Evolutionary conservation across 2,329 filamentous ascomycete genomes (phyloP).

Genomic region (Fusarium bactridioides): DNA sequence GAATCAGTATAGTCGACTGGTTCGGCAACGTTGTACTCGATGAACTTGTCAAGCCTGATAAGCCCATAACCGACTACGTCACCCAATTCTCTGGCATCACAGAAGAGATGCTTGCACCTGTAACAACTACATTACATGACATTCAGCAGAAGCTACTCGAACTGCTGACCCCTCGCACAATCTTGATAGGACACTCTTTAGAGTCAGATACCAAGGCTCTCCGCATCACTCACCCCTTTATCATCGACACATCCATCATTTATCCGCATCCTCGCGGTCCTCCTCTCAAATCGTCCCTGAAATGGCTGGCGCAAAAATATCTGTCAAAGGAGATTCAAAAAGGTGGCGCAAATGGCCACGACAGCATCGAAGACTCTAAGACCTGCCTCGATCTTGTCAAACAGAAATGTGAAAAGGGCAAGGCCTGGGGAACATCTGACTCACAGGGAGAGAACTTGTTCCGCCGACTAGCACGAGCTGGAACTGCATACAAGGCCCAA

Average conservation of each 20-base stretch:
- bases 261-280: slow-evolving; percentile 91
- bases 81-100: slow-evolving; percentile 95
- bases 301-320: slow-evolving; percentile 88
- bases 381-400: slow-evolving; percentile 93
- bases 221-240: slow-evolving; percentile 87
- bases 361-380: slow-evolving; percentile 90
- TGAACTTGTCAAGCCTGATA: slow-evolving; percentile 88
- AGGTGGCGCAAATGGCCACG: slow-evolving; percentile 76
- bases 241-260: slow-evolving; percentile 89
- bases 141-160: slow-evolving; percentile 80
- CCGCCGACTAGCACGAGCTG: slow-evolving; percentile 74
- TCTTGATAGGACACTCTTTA: slow-evolving; percentile 82
- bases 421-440: slow-evolving; percentile 82
- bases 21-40: slow-evolving; percentile 83
- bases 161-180: slow-evolving; percentile 75
- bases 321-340: slow-evolving; percentile 89
- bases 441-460: slow-evolving; percentile 88
- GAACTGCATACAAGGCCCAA: slow-evolving; percentile 68
- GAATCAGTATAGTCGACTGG: slow-evolving; percentile 89
- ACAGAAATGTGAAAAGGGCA: slow-evolving; percentile 94
- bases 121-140: slow-evolving; percentile 84
- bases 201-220: slow-evolving; percentile 86
- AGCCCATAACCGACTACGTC: slow-evolving; percentile 91
- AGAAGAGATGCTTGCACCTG: slow-evolving; percentile 77
- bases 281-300: slow-evolving; percentile 88